These are phyloP conservation scores for Camelina laxa DNA, from an alignment of 345 rosid species.

Conservation along the genomic window DNA sequence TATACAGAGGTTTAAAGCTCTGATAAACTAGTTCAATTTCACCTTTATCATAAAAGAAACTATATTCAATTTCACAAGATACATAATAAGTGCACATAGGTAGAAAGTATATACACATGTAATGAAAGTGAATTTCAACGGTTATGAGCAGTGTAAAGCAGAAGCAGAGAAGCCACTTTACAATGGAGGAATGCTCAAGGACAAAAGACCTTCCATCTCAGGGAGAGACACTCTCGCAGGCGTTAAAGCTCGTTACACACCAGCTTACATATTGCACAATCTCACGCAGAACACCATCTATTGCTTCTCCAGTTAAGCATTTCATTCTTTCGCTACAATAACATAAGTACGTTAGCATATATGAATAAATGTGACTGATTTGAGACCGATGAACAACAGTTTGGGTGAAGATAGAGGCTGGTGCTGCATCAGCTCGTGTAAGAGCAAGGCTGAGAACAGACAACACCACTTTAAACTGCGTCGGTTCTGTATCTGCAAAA, in stretches of 20 bases:
- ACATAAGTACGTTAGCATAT: background rate
- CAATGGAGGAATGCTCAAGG: slow-evolving; percentile 73
- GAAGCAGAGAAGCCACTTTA: slow-evolving; percentile 68
- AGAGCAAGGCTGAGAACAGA: slow-evolving; percentile 72
- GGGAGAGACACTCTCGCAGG: background rate
- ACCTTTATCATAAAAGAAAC: background rate
- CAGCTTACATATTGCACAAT: slow-evolving; percentile 60
- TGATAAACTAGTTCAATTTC: background rate
- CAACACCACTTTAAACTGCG: slow-evolving; percentile 46
- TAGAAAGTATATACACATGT: no score
- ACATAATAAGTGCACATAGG: background rate
- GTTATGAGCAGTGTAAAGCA: slow-evolving; percentile 61
- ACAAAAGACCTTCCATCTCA: slow-evolving; percentile 21
- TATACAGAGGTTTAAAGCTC: slow-evolving; percentile 60
- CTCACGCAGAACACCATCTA: slow-evolving; percentile 58
- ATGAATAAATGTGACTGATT: background rate
- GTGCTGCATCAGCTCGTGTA: slow-evolving; percentile 53
- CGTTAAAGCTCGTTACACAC: slow-evolving; percentile 42
- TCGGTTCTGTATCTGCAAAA: slow-evolving; percentile 71
- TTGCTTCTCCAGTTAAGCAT: slow-evolving; percentile 72
- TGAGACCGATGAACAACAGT: slow-evolving; percentile 1
- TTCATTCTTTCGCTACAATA: background rate
- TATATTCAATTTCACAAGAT: background rate
- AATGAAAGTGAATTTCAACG: background rate
- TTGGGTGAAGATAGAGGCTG: slow-evolving; percentile 70